Percentiles rank a stretch among this genome's conserved stretches.
Evolutionary conservation across 2,329 filamentous ascomycete species (phyloP).

Genomic region (Aureobasidium leucospermi): DNA sequence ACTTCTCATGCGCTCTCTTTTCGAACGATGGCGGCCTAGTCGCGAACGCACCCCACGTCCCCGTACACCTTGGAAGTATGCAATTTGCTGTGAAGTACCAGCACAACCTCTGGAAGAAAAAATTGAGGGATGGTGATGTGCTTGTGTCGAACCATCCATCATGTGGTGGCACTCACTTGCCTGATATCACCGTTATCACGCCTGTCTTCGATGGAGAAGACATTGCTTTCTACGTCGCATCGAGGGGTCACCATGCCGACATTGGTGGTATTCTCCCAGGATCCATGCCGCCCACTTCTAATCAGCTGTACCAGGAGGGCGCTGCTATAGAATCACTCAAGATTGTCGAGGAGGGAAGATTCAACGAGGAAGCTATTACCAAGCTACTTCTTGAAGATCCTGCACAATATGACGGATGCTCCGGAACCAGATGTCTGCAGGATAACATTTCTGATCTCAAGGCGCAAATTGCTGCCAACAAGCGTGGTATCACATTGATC

Average conservation of each 20-base stretch:
- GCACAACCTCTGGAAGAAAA: constrained; percentile 19
- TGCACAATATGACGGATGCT: constrained; percentile 25
- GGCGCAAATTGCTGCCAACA: constrained; percentile 29
- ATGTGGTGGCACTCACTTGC: constrained; percentile 25
- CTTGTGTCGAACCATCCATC: constrained; percentile 25
- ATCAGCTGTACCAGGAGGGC: constrained; percentile 41
- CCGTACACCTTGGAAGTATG: constrained; percentile 33
- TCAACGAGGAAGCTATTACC: constrained; percentile 12
- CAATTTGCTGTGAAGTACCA: constrained; percentile 24
- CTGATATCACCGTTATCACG: constrained; percentile 24
- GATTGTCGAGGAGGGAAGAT: constrained; percentile 7
- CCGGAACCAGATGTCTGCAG: constrained; percentile 25
- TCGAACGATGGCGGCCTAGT: constrained; percentile 36
- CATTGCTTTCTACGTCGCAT: constrained; percentile 25
- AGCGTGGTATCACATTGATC: constrained; percentile 30
- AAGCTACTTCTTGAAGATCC: constrained; percentile 24
- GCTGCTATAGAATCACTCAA: constrained; percentile 35
- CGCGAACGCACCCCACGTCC: constrained; percentile 37
- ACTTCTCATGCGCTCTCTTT: constrained; percentile 40
- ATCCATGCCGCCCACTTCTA: constrained; percentile 38
- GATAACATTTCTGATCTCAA: constrained; percentile 33
- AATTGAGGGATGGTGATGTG: constrained; percentile 23
- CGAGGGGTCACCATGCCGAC: constrained; percentile 24
- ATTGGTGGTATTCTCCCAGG: constrained; percentile 26
- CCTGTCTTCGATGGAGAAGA: constrained; percentile 23